Evolutionary conservation across 495 filamentous ascomycete genomes (phyloP).

Genomic region (Podospora appendiculata): DNA sequence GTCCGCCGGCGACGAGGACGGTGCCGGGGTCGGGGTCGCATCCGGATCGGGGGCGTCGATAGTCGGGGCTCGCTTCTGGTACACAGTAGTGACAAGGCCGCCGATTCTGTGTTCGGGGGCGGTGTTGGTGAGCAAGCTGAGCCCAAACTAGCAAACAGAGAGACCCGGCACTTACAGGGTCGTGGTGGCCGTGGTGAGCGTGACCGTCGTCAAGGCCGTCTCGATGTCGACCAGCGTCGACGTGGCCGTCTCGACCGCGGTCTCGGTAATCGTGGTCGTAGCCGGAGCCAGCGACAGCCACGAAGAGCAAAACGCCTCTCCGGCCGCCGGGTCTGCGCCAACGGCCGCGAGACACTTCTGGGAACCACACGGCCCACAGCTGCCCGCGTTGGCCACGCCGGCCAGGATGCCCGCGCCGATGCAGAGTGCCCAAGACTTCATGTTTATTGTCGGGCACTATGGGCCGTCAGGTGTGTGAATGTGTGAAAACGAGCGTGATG

Average conservation of each 20-base stretch:
- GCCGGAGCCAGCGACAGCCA: conserved; percentile 9
- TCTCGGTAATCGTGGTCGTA: conserved; percentile 14
- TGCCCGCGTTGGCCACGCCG: conserved; percentile 4
- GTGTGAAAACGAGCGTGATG: conserved; percentile 4
- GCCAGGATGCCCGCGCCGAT: conserved; percentile 3
- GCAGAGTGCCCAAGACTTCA: conserved; percentile 4
- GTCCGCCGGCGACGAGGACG: not conserved
- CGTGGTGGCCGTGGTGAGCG: conserved; percentile 6
- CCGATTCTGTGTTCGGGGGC: not conserved
- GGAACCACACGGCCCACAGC: conserved; percentile 1
- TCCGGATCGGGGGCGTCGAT: not conserved
- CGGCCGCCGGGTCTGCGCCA: not conserved
- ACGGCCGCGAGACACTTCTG: conserved; percentile 5
- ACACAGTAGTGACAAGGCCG: conserved; percentile 5
- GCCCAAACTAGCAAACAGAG: not conserved
- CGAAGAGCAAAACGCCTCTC: conserved; percentile 15
- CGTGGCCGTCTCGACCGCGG: conserved; percentile 1
- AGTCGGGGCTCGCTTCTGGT: conserved; percentile 2
- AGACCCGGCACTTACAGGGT: conserved; percentile 7
- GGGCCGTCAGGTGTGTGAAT: not conserved
- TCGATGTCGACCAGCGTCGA: conserved; percentile 5
- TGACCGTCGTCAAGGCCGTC: conserved; percentile 5
- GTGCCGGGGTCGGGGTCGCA: too few relatives aligned
- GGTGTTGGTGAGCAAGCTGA: not conserved
- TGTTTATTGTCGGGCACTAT: not conserved